Evolutionary conservation across 2,329 filamentous ascomycete genomes (phyloP).

Genomic region (Penicillium capsulatum): DNA sequence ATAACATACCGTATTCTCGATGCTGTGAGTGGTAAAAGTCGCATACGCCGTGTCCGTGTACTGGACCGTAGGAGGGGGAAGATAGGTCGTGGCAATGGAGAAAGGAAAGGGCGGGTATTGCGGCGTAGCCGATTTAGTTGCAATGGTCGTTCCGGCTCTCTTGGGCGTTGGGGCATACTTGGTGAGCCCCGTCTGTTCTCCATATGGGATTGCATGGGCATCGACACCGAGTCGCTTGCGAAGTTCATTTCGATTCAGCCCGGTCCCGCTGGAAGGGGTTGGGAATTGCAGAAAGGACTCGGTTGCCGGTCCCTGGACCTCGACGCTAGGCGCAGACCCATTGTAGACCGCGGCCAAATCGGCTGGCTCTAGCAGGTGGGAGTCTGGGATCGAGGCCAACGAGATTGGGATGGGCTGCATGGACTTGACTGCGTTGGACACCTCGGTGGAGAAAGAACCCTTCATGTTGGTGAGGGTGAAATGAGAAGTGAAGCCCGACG

Average conservation of each 20-base stretch:
- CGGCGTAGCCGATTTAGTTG: slow-evolving; percentile 48
- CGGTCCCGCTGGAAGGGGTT: slow-evolving; percentile 24
- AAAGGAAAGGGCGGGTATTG: slow-evolving; percentile 55
- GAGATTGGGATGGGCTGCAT: slow-evolving; percentile 16
- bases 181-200: slow-evolving; percentile 52
- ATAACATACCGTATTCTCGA: slow-evolving; percentile 59
- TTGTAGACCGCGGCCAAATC: not conserved
- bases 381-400: slow-evolving; percentile 1
- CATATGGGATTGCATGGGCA: slow-evolving; percentile 48
- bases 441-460: slow-evolving; percentile 49
- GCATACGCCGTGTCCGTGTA: slow-evolving; percentile 51
- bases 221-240: slow-evolving; percentile 25
- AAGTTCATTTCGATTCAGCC: slow-evolving; percentile 24
- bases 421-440: slow-evolving; percentile 26
- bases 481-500: slow-evolving; percentile 56
- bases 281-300: slow-evolving; percentile 22
- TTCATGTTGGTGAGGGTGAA: slow-evolving; percentile 65
- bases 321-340: not conserved
- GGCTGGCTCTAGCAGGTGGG: slow-evolving; percentile 8
- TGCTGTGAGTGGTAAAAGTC: slow-evolving; percentile 50
- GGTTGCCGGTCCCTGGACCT: not conserved
- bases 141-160: slow-evolving; percentile 57
- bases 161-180: slow-evolving; percentile 61
- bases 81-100: slow-evolving; percentile 48
- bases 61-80: slow-evolving; percentile 45